Conservation (phyloP, 345 rosid genomes). For the Murraya koenigii region DNA sequence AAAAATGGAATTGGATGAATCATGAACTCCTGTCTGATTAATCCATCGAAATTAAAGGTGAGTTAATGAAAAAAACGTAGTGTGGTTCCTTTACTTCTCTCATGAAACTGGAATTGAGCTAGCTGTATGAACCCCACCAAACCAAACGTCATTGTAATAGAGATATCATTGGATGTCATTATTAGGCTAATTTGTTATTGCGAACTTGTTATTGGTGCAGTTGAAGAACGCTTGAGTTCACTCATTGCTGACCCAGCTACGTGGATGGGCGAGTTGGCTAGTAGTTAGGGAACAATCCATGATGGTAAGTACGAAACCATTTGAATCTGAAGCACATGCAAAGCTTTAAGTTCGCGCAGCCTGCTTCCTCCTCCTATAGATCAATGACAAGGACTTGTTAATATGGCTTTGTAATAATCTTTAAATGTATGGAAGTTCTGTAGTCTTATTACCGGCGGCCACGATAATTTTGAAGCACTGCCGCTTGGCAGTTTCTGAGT, state of each 20-base stretch:
- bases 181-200: background rate
- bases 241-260: background rate
- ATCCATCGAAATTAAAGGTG: background rate
- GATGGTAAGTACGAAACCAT: background rate
- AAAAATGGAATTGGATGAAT: too few species aligned
- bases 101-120: background rate
- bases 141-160: background rate
- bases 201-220: background rate
- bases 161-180: background rate
- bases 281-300: background rate
- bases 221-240: slow-evolving; percentile 7
- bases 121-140: background rate
- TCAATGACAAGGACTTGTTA: background rate
- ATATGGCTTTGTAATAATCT: background rate
- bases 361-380: background rate
- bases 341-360: background rate
- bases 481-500: background rate
- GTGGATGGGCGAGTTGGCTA: background rate
- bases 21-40: background rate
- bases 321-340: slow-evolving; percentile 8
- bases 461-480: background rate
- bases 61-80: background rate
- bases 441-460: background rate
- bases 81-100: background rate
- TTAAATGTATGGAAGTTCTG: background rate